Base-by-base conservation (phyloP, 2,329 filamentous ascomycete species). In the Cytospora leucostoma region DNA sequence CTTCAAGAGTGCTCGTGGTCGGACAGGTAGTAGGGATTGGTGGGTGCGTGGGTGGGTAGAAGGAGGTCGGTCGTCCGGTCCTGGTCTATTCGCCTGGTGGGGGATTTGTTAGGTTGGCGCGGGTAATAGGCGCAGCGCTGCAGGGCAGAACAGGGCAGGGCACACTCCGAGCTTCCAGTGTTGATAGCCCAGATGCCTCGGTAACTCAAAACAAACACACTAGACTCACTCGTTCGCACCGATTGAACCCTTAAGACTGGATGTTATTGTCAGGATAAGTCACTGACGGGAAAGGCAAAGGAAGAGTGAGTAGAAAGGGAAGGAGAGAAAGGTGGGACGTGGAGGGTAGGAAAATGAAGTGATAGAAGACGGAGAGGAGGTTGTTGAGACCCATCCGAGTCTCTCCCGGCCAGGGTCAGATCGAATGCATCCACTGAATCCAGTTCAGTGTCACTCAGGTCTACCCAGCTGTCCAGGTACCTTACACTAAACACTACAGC, bases 101-200 rank as follows among this genome's bases (percentile, higher is more conserved):
- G 40, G 40, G 44, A 27, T 47, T 21, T 10, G n/a, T 47, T n/a
- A 47, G n/a, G 44, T 19, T 21, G 44, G 44, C 44, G 44, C 44
- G 7, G 10, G 44, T 21, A 19, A 19, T 21, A 47, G 44, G 44
- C 44, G 44, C 40, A 19, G 40, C 19, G 19, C 40, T 55, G 61
- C 61, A 19, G 54, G 59, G 56, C 49, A 55, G 61, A 50, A 35
- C 49, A 54, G 17, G 38, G 50, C 19, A 12, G 27, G 8, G 19
- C 34, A 52, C 35, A 33, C 40, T 44, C 17, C 40, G 21, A 47
- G 44, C 7, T 47, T 47, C 27, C 27, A 44, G 38, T 3, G 38
- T 44, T 44, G 38, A n/a, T 44, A n/a, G 12, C n/a, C 33, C 19
- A 21, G 51, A 55, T 4, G 17, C 15, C 7, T 35, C 33, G 53